phyloP scores from a whole-genome alignment of 495 filamentous ascomycete species.

The Pyrenula massariospora region DNA sequence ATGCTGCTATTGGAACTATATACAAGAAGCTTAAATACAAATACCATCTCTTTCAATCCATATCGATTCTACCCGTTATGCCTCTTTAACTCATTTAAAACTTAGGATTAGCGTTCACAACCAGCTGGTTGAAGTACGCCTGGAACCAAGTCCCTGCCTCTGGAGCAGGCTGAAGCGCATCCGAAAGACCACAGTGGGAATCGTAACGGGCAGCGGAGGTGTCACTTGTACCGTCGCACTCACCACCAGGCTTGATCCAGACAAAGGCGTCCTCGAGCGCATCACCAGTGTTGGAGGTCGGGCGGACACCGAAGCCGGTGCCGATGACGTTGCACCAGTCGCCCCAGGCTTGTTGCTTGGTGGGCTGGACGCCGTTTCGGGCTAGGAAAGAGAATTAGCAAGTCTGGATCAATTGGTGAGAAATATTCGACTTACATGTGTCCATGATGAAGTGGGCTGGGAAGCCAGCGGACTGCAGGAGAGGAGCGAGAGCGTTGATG shows the following conservation, averaged over 20 bases:
- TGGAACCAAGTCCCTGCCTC: slow-evolving; percentile 74
- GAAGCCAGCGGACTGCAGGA: slow-evolving; percentile 50
- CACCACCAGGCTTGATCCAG: slow-evolving; percentile 77
- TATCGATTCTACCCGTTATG: too few species aligned
- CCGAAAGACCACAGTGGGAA: slow-evolving; percentile 53
- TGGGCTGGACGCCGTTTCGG: slow-evolving; percentile 58
- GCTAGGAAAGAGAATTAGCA: slow-evolving; percentile 11
- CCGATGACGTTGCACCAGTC: slow-evolving; percentile 78
- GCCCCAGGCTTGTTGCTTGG: slow-evolving; percentile 54
- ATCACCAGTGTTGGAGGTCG: slow-evolving; percentile 49
- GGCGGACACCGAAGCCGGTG: slow-evolving; percentile 63
- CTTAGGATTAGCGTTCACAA: slow-evolving; percentile 54
- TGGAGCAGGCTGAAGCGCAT: slow-evolving; percentile 53
- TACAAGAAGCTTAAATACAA: neutral
- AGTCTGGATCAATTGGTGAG: neutral
- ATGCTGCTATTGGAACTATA: neutral
- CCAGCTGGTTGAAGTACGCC: slow-evolving; percentile 60
- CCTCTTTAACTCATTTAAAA: slow-evolving; percentile 6
- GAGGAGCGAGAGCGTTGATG: slow-evolving; percentile 51
- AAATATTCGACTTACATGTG: slow-evolving; percentile 23
- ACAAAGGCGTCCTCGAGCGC: slow-evolving; percentile 63
- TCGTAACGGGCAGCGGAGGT: slow-evolving; percentile 54
- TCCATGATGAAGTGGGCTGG: slow-evolving; percentile 66
- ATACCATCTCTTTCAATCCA: too few species aligned
- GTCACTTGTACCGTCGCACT: slow-evolving; percentile 67